These are phyloP conservation scores for Thraustochytrium sp. DNA, from an alignment of 352 stramenopile genomes.

Conservation along the genomic window DNA sequence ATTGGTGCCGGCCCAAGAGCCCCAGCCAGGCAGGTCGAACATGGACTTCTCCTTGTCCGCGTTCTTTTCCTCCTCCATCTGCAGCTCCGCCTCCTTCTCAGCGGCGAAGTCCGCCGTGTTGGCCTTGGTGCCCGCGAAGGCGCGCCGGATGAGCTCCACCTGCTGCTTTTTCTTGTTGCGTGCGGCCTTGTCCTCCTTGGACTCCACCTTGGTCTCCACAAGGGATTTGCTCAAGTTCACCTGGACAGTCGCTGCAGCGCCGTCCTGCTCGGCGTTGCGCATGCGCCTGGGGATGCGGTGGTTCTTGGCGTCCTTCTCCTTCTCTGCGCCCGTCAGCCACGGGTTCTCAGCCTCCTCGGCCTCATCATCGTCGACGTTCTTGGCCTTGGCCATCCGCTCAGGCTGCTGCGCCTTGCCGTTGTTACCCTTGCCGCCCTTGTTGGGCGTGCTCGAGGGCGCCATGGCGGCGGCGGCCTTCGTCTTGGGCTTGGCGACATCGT, in stretches of 20 bases:
- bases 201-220: slow-evolving; percentile 43
- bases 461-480: background rate
- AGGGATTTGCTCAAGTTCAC: slow-evolving; percentile 15
- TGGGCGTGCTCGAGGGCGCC: no score
- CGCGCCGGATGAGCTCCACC: slow-evolving; percentile 85
- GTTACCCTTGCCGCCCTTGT: background rate
- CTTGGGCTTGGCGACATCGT: background rate
- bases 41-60: slow-evolving; percentile 35
- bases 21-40: slow-evolving; percentile 75
- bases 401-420: background rate
- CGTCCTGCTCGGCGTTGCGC: background rate
- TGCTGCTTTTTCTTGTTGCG: slow-evolving; percentile 59
- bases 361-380: slow-evolving; percentile 22
- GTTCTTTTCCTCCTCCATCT: slow-evolving; percentile 31
- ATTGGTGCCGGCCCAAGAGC: slow-evolving; percentile 70
- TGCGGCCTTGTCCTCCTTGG: slow-evolving; percentile 49
- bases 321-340: background rate
- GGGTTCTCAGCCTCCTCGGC: slow-evolving; percentile 5
- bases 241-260: background rate
- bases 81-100: slow-evolving; percentile 47
- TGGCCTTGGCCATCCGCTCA: background rate
- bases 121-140: slow-evolving; percentile 84
- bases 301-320: background rate
- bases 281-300: no score
- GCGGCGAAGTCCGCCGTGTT: slow-evolving; percentile 68